Conservation (phyloP, 129 eudicot genomes). For the Sambucus nigra region DNA sequence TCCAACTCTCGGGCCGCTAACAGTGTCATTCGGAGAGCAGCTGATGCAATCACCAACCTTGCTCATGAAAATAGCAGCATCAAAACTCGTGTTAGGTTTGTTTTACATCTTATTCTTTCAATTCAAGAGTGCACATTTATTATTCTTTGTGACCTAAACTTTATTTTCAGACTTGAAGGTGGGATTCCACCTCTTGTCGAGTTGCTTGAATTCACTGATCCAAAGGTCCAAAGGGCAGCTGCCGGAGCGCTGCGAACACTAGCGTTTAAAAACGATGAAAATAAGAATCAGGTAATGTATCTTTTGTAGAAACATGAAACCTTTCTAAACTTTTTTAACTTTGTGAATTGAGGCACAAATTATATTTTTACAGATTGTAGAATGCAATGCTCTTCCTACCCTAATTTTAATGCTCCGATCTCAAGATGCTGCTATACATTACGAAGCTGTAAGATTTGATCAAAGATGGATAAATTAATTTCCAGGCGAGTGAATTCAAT, state of each 20-base stretch:
- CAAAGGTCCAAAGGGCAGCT: slow-evolving; percentile 88
- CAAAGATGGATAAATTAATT: background rate
- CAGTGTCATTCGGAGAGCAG: slow-evolving; percentile 75
- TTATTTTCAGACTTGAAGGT: slow-evolving; percentile 57
- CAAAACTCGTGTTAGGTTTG: slow-evolving; percentile 68
- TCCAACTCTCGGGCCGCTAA: slow-evolving; percentile 45
- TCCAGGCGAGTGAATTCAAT: slow-evolving; percentile 3
- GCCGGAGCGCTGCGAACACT: slow-evolving; percentile 86
- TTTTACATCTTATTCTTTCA: background rate
- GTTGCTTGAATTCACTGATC: slow-evolving; percentile 65
- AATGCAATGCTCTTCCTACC: slow-evolving; percentile 80
- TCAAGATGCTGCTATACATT: slow-evolving; percentile 81
- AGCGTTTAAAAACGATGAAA: slow-evolving; percentile 86
- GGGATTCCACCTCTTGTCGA: slow-evolving; percentile 94
- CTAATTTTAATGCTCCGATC: slow-evolving; percentile 87
- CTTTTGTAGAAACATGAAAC: slow-evolving; percentile 3
- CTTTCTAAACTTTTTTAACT: background rate
- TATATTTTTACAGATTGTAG: slow-evolving; percentile 61
- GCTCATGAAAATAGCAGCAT: slow-evolving; percentile 82
- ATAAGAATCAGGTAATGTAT: slow-evolving; percentile 64
- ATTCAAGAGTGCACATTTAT: background rate
- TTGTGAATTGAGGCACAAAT: background rate
- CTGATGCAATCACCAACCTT: slow-evolving; percentile 90
- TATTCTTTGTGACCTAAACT: background rate
- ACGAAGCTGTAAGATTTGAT: slow-evolving; percentile 65